These are phyloP conservation scores for Adansonia gregorii DNA, from an alignment of 441 rosid genomes.

Conservation along the genomic window DNA sequence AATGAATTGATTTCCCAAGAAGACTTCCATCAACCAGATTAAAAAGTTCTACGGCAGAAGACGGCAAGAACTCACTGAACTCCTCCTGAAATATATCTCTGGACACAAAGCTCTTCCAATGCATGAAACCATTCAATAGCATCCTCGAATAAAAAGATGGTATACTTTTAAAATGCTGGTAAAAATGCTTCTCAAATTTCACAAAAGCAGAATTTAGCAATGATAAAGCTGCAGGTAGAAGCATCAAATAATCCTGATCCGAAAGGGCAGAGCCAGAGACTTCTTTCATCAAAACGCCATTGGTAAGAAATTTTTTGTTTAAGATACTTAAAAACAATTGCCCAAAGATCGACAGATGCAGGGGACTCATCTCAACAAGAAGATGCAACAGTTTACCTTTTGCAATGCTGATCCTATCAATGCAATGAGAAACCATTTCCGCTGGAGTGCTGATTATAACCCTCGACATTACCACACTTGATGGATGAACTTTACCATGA, in stretches of 20 bases:
- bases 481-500: constrained; percentile 55
- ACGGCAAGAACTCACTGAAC: constrained; percentile 47
- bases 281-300: constrained; percentile 30
- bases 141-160: constrained; percentile 62
- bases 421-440: constrained; percentile 65
- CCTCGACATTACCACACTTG: constrained; percentile 58
- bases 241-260: constrained; percentile 60
- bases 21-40: constrained; percentile 60
- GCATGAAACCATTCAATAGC: constrained; percentile 55
- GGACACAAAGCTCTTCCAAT: constrained; percentile 72
- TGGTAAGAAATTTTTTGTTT: constrained; percentile 30
- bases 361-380: constrained; percentile 75
- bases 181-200: constrained; percentile 53
- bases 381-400: constrained; percentile 69
- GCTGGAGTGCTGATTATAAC: constrained; percentile 62
- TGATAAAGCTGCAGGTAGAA: constrained; percentile 74
- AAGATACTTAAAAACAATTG: constrained; percentile 45
- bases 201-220: constrained; percentile 50
- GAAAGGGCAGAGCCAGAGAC: constrained; percentile 45
- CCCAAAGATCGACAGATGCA: constrained; percentile 75
- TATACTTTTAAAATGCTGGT: constrained; percentile 43
- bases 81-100: constrained; percentile 62
- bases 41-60: constrained; percentile 59
- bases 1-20: constrained; percentile 71
- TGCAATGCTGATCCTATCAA: constrained; percentile 47